Base-by-base conservation (phyloP, 2,329 filamentous ascomycete genomes). In the Podosphaera xanthii region DNA sequence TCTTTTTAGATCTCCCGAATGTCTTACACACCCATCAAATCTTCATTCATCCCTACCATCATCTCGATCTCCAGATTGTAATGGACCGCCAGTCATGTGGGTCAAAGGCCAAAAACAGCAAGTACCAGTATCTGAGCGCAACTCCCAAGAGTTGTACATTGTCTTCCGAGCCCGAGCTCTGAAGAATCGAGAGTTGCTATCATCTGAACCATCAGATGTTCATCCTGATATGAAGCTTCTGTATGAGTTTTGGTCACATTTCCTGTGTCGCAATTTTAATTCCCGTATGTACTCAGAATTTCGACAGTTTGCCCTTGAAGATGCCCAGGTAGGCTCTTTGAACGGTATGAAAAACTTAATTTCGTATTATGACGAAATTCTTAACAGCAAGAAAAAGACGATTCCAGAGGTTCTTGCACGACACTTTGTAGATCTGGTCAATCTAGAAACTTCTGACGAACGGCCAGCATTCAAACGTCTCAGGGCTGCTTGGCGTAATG, bases 181-280 rank as follows among this genome's bases (percentile, higher is more conserved):
- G 46, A 68, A 70, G 35, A 63, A 72, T 60, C 69, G 74, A 59
- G 65, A 68, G 40, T 58, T 62, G 4, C 69, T 70, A 40, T 62
- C 68, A 34, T 40, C 65, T 22, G 69, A 70, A 54, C 36, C 65
- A n/a, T 68, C 70, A 55, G 69, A 74, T 59, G 70, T 69, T 46
- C 76, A 78, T 56, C 72, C 74, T 61, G 76, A 81, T 66, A 82
- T 84, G 75, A 76, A 80, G 67, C 75, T 80, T 60, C 76, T 87
- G 36, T 88, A 87, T 72, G 77, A 81, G 63, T 86, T 86, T 72
- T 89, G 84, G 83, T 80, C 81, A 30, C 79, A 84, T 69, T 86
- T 85, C 67, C 75, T 89, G 63, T 77, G 81, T 62, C 76, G 80
- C 66, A 83, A 85, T 71, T 88, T 89, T 76, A 86, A 89, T 70